phyloP scores from a whole-genome alignment of 2,329 filamentous ascomycete genomes.

The Ophiostoma sp. region DNA sequence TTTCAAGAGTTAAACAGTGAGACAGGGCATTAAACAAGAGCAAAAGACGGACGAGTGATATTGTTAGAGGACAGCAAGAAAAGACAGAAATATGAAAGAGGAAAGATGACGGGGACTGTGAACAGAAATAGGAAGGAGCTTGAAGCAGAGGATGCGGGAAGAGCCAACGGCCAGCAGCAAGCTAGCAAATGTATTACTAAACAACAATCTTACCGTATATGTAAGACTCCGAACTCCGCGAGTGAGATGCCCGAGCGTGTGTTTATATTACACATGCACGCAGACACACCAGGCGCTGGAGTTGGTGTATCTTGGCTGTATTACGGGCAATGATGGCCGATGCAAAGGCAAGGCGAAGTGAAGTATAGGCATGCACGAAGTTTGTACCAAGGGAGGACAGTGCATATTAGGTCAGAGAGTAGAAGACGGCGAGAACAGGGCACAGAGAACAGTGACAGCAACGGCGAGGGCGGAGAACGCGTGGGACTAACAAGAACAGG shows the following conservation, averaged over 20 bases:
- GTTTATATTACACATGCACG: not conserved
- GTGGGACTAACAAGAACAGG: not conserved
- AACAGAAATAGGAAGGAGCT: not conserved
- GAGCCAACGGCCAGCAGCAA: not conserved
- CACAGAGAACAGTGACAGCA: not conserved
- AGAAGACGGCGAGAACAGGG: not conserved
- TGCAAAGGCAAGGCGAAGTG: not conserved
- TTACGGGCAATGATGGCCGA: not conserved
- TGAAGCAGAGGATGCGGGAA: not conserved
- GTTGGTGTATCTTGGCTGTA: not conserved
- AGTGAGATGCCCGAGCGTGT: not conserved
- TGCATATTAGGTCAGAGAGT: not conserved
- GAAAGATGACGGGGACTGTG: not conserved
- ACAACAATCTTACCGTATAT: slow-evolving; percentile 1
- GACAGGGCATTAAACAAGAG: not conserved
- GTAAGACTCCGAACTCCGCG: slow-evolving; percentile 2
- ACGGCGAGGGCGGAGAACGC: not conserved
- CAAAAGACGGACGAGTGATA: not conserved
- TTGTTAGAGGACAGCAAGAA: not conserved
- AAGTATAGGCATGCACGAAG: too few relatives aligned
- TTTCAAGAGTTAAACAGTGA: not conserved
- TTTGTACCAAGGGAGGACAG: not conserved
- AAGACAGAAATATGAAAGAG: not conserved
- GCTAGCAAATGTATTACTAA: not conserved
- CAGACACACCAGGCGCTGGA: not conserved